Conservation (phyloP, 2,329 filamentous ascomycete genomes). For the Colletotrichum sp. region DNA sequence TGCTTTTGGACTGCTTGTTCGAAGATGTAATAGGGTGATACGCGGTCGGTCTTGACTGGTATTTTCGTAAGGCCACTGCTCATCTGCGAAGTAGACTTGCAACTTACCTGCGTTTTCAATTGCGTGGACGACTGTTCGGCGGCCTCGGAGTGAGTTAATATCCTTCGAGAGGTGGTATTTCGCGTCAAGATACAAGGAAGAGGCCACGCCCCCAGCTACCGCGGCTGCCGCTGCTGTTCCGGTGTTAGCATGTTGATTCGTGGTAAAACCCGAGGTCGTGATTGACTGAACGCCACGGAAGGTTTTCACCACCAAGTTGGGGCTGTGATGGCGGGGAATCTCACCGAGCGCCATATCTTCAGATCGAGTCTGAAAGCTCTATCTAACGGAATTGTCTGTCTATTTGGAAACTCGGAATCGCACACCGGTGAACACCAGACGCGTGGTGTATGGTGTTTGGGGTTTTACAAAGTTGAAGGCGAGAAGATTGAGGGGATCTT, state of each 20-base stretch:
- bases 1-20: slow-evolving; percentile 58
- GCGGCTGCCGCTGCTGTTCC: slow-evolving; percentile 36
- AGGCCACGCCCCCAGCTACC: slow-evolving; percentile 34
- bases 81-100: accelerated
- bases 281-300: neutral
- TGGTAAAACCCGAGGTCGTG: neutral
- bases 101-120: slow-evolving; percentile 36
- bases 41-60: slow-evolving; percentile 53
- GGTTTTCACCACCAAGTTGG: neutral
- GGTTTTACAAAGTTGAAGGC: neutral
- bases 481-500: neutral
- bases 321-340: neutral
- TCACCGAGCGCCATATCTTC: slow-evolving; percentile 1
- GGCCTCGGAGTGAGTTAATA: slow-evolving; percentile 46
- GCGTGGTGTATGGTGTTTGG: neutral
- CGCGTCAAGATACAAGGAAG: slow-evolving; percentile 64
- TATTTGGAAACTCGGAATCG: neutral
- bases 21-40: slow-evolving; percentile 72
- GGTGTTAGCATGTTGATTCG: neutral
- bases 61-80: slow-evolving; percentile 30
- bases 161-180: slow-evolving; percentile 73
- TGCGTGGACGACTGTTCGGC: slow-evolving; percentile 36
- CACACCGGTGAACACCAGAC: neutral
- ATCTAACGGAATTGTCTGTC: neutral
- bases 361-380: neutral